Evolutionary conservation across 2,329 filamentous ascomycete genomes (phyloP), one percentile per base, ranked within the genome.

Genomic region (Alternaria panax): DNA sequence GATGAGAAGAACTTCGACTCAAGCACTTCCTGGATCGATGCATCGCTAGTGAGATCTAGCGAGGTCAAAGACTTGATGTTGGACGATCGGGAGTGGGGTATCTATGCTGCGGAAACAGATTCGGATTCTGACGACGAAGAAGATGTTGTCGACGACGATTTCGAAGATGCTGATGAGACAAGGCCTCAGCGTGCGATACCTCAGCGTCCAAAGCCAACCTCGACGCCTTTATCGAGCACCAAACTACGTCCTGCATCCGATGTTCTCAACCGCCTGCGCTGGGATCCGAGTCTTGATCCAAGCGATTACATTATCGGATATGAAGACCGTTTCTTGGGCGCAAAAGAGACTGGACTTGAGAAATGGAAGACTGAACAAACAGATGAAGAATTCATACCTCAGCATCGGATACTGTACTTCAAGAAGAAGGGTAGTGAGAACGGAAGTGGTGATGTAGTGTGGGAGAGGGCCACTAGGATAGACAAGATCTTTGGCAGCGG

Each of bases 321-420:
- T 59, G 74, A 83, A 22, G 84, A 87, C 66, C 79, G 84, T 9
- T 86, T 86, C 54, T 66, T 80, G 11, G 83, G 83, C 0, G 76
- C 81, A 20, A 76, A 81, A 56, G 84, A 86, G 71, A 79, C 80
- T 11, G 66, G 74, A 8, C 71, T 85, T 3, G 77, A 79, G 45
- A 77, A 75, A n/a, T 86, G 84, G 84, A 83, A 84, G 66, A 80
- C 77, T 18, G 83, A 85, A 47, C 79, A 80, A 30, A 86, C 84
- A 9, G 78, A 86, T 27, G 83, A 86, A 59, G 84, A 86, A 46
- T 86, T 86, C 56, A 85, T 86, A 56, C 85, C 85, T 3, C 80
- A 83, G 63, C 84, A 86, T 72, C 79, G 84, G 3, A 82, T 87
- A 18, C 59, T 83, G 54, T 83, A 84, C 60, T 82, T 86, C 63